phyloP scores from a whole-genome alignment of 495 filamentous ascomycete species.

The Bryoglossum gracile region DNA sequence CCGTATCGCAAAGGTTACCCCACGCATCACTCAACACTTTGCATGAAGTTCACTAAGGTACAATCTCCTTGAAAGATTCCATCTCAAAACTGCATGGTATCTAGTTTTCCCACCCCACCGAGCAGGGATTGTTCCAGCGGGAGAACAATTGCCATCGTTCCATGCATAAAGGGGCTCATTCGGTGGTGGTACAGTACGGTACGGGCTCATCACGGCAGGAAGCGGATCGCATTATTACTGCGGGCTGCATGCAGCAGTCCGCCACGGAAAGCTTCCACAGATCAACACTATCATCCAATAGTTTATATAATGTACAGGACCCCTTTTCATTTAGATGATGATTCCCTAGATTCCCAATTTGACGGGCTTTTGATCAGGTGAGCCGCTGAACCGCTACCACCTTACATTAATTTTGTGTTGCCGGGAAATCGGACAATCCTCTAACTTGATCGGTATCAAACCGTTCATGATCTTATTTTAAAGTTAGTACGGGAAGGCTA shows the following conservation, averaged over 20 bases:
- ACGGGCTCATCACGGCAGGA: neutral
- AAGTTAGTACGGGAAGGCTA: neutral
- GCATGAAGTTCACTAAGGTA: too few species aligned
- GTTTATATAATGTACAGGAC: too few species aligned
- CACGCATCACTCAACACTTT: too few species aligned
- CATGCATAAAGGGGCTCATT: neutral
- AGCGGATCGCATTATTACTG: neutral
- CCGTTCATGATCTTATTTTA: neutral
- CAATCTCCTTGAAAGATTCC: too few species aligned
- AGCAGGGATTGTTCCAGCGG: neutral
- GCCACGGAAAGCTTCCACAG: neutral
- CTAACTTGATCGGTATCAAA: slow-evolving; percentile 2
- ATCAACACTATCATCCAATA: neutral
- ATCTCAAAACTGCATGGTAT: neutral
- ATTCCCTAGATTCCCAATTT: neutral
- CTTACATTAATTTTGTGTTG: neutral
- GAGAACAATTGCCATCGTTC: neutral
- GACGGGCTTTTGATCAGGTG: neutral
- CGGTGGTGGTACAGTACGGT: neutral
- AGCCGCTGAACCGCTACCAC: neutral
- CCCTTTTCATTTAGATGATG: too few species aligned
- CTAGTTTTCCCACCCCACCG: neutral
- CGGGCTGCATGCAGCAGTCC: neutral
- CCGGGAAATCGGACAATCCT: neutral
- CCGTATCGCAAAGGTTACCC: too few species aligned